These are phyloP conservation scores for Eucalyptus urophylla DNA, from an alignment of 345 rosid species.

Conservation along the genomic window DNA sequence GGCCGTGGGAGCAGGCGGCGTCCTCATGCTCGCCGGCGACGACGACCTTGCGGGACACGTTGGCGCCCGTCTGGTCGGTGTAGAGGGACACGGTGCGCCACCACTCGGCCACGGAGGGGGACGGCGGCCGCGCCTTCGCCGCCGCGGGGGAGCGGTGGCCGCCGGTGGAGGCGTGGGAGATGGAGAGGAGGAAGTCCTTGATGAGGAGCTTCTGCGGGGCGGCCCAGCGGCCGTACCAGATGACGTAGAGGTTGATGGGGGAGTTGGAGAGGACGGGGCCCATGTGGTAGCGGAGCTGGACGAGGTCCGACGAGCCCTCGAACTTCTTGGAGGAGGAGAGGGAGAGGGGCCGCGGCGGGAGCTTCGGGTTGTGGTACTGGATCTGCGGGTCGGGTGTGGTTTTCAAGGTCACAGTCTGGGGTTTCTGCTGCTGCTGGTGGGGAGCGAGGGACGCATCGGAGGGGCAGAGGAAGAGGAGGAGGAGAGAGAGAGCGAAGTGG, in stretches of 20 bases:
- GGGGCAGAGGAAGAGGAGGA: not conserved
- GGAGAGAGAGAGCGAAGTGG: not conserved
- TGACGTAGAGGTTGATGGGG: conserved; percentile 73
- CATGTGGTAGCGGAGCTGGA: conserved; percentile 95
- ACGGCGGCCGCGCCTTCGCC: not conserved
- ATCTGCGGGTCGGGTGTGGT: conserved; percentile 15
- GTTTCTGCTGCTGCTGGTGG: not conserved
- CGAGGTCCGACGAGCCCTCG: conserved; percentile 81
- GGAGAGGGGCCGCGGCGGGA: conserved; percentile 49
- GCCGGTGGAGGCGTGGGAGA: conserved; percentile 33
- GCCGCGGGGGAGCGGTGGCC: not conserved
- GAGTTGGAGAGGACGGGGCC: conserved; percentile 90
- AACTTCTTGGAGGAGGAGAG: conserved; percentile 51
- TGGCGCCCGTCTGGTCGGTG: conserved; percentile 94
- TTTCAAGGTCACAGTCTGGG: not conserved
- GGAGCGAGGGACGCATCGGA: not conserved
- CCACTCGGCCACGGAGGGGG: conserved; percentile 77
- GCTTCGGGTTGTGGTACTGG: conserved; percentile 50
- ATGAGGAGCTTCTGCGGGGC: conserved; percentile 50
- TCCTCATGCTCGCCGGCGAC: conserved; percentile 73
- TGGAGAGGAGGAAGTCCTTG: conserved; percentile 65
- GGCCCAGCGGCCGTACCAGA: conserved; percentile 93
- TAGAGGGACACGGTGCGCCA: conserved; percentile 83
- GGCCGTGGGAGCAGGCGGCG: conserved; percentile 44
- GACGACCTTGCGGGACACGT: conserved; percentile 53